These are phyloP conservation scores for Xylariaceae sp. DNA, from an alignment of 2,329 filamentous ascomycete species.

Conservation along the genomic window DNA sequence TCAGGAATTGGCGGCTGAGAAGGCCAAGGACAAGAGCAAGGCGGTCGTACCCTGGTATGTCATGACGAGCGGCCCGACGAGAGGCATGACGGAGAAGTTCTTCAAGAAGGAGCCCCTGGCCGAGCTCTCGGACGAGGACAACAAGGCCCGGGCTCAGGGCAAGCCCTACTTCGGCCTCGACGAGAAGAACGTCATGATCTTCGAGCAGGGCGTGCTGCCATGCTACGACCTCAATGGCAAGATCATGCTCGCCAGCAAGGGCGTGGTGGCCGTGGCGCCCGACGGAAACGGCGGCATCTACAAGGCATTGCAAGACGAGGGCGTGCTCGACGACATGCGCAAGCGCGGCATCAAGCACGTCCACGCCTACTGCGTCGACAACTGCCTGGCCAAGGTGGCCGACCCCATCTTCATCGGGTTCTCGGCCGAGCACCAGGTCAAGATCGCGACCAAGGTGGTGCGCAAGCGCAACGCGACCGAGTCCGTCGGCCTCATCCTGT, in stretches of 20 bases:
- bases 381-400: conserved; percentile 98
- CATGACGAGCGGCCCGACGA: conserved; percentile 96
- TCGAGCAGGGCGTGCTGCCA: conserved; percentile 93
- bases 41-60: conserved; percentile 93
- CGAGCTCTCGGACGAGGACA: conserved; percentile 48
- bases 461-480: conserved; percentile 96
- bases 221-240: conserved; percentile 98
- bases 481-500: conserved; percentile 87
- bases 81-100: conserved; percentile 86
- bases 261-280: conserved; percentile 86
- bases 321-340: conserved; percentile 81
- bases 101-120: conserved; percentile 46
- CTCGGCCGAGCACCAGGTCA: conserved; percentile 77
- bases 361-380: conserved; percentile 97
- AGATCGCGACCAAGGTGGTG: conserved; percentile 98
- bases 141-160: conserved; percentile 43
- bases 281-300: conserved; percentile 98
- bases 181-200: conserved; percentile 81
- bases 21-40: conserved; percentile 50
- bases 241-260: conserved; percentile 88
- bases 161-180: conserved; percentile 74
- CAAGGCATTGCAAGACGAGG: conserved; percentile 61
- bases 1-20: conserved; percentile 71
- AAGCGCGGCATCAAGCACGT: conserved; percentile 89
- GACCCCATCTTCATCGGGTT: conserved; percentile 96